Evolutionary conservation across 352 stramenopile species (phyloP).

Genomic region (Phytophthora quininea): DNA sequence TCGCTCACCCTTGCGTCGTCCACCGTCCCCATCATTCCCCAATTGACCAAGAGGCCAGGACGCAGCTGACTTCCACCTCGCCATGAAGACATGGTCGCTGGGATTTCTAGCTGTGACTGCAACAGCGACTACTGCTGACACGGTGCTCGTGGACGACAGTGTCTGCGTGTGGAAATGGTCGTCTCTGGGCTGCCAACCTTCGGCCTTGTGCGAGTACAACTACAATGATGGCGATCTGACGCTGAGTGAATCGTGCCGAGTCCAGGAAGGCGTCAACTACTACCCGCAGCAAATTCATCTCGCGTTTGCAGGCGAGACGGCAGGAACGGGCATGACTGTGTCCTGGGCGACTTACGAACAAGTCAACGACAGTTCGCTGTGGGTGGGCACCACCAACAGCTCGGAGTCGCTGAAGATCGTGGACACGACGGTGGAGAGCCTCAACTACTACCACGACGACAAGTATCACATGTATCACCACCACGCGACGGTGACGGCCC

Average conservation of each 20-base stretch:
- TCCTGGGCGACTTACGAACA: conserved; percentile 47
- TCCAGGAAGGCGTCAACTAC: conserved; percentile 45
- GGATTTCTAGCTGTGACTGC: conserved; percentile 1
- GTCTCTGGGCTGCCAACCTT: conserved; percentile 34
- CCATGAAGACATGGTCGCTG: conserved; percentile 9
- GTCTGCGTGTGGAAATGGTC: conserved; percentile 37
- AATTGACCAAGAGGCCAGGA: conserved; percentile 4
- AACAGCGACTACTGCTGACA: conserved; percentile 6
- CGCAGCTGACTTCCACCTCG: not conserved
- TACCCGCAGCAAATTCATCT: conserved; percentile 69
- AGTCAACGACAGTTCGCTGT: conserved; percentile 41
- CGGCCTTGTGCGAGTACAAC: conserved; percentile 41
- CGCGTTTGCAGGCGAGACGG: conserved; percentile 45
- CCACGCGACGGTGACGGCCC: conserved; percentile 43
- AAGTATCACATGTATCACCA: conserved; percentile 52
- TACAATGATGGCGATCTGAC: conserved; percentile 47
- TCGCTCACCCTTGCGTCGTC: not conserved
- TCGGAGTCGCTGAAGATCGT: conserved; percentile 18
- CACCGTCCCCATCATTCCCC: conserved; percentile 3
- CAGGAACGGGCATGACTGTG: conserved; percentile 58
- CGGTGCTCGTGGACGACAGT: conserved; percentile 40
- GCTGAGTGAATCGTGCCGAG: conserved; percentile 46
- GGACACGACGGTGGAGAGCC: conserved; percentile 16
- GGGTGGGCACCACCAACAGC: conserved; percentile 25
- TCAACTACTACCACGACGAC: conserved; percentile 50